Evolutionary conservation across 768 basidiomycete genomes (phyloP).

Genomic region (Phaffia australis): DNA sequence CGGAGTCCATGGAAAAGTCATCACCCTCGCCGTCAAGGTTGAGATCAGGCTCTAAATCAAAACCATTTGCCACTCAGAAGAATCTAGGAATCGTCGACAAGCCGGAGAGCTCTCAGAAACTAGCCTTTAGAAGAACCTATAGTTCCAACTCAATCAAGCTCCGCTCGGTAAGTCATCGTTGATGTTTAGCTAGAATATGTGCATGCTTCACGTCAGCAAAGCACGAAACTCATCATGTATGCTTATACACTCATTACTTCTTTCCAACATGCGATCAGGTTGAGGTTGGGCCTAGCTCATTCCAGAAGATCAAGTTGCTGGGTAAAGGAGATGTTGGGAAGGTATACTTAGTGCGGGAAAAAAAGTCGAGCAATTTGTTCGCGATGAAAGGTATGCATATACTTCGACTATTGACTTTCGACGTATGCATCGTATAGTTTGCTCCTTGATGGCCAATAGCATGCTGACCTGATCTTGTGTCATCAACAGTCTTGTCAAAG

Average conservation of each 20-base stretch:
- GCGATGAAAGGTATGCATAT: slow-evolving; percentile 84
- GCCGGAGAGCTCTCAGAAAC: slow-evolving; percentile 36
- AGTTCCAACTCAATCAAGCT: slow-evolving; percentile 97
- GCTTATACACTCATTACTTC: too few species aligned
- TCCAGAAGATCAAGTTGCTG: slow-evolving; percentile 93
- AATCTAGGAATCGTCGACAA: slow-evolving; percentile 30
- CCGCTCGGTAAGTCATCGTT: slow-evolving; percentile 52
- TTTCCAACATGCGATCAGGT: slow-evolving; percentile 45
- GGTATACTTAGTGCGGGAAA: slow-evolving; percentile 95
- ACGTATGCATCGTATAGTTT: neutral
- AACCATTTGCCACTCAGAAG: slow-evolving; percentile 28
- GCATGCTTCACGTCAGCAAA: slow-evolving; percentile 7
- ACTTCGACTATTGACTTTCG: neutral
- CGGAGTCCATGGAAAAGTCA: too few species aligned
- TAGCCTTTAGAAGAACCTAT: slow-evolving; percentile 80
- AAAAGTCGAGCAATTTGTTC: slow-evolving; percentile 89
- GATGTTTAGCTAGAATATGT: neutral
- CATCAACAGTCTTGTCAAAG: slow-evolving; percentile 76
- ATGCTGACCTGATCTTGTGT: slow-evolving; percentile 29
- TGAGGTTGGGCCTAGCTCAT: slow-evolving; percentile 86
- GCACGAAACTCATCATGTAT: slow-evolving; percentile 1
- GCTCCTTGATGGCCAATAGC: neutral
- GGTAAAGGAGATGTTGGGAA: slow-evolving; percentile 98
- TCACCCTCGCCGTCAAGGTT: too few species aligned
- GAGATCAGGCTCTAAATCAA: neutral